Conservation (phyloP, 73 alveolate genomes). For the Tetrahymena malaccensis region DNA sequence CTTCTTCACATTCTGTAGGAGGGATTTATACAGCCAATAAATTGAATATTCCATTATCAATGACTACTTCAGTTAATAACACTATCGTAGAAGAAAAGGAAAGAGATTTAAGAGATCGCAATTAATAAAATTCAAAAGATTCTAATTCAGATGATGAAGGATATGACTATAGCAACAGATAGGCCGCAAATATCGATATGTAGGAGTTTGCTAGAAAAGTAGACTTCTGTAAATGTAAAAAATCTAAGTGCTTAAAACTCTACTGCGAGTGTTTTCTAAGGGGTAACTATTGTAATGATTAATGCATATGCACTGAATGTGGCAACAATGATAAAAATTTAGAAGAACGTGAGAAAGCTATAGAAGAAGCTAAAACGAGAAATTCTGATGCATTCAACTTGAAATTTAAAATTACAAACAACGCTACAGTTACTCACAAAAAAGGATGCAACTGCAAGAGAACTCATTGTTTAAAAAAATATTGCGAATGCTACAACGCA, state of each 20-base stretch:
- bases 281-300: constrained; percentile 53
- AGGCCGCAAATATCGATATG: not conserved
- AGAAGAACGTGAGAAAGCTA: constrained; percentile 16
- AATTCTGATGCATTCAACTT: constrained; percentile 66
- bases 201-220: not conserved
- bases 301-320: constrained; percentile 64
- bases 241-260: constrained; percentile 62
- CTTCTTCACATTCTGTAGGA: not conserved
- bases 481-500: constrained; percentile 86
- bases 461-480: constrained; percentile 82
- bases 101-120: not conserved
- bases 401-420: constrained; percentile 6
- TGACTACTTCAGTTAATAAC: not conserved
- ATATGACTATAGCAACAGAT: not conserved
- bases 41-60: not conserved
- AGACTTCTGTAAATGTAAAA: constrained; percentile 56
- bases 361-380: constrained; percentile 40
- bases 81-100: not conserved
- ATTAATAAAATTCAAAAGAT: not conserved
- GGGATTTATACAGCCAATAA: not conserved
- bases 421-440: constrained; percentile 23
- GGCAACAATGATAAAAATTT: constrained; percentile 53
- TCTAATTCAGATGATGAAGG: not conserved
- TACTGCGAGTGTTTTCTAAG: constrained; percentile 70
- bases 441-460: constrained; percentile 88